A percentile compares a stretch with the other conserved stretches of the same genome.
Conservation (phyloP, 192 early-diverging fungal genomes). For the Rhizophagus prolifer region DNA sequence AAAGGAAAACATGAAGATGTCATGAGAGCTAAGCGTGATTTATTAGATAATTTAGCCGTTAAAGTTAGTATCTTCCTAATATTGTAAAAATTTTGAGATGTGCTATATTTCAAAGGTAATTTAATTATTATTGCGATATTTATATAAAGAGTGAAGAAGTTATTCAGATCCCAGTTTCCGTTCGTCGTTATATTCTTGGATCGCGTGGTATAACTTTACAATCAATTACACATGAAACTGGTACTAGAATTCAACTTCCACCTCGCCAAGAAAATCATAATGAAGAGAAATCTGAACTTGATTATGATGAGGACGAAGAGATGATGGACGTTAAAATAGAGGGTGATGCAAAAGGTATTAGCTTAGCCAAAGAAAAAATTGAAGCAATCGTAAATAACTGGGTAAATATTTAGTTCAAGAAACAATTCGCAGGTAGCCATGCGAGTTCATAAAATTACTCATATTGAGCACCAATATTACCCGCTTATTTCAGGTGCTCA, state of each 20-base stretch:
- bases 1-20: conserved; percentile 79
- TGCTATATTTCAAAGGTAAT: background rate
- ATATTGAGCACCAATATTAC: conserved; percentile 70
- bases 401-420: conserved; percentile 36
- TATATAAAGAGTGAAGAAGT: conserved; percentile 41
- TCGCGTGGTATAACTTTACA: conserved; percentile 77
- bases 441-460: conserved; percentile 61
- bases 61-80: conserved; percentile 48
- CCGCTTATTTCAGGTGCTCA: conserved; percentile 83
- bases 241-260: conserved; percentile 73
- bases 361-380: conserved; percentile 82
- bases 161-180: conserved; percentile 73
- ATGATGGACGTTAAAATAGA: conserved; percentile 70
- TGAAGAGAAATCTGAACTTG: conserved; percentile 38
- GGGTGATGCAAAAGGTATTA: conserved; percentile 82
- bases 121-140: background rate
- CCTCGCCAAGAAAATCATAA: conserved; percentile 47
- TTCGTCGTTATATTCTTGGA: conserved; percentile 82
- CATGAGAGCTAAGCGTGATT: conserved; percentile 73
- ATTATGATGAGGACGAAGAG: conserved; percentile 66
- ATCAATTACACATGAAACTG: conserved; percentile 70
- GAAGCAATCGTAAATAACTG: conserved; percentile 73
- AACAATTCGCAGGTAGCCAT: conserved; percentile 57
- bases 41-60: conserved; percentile 68
- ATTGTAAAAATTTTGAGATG: background rate